phyloP scores from a whole-genome alignment of 2,329 filamentous ascomycete species.

The Phyllosticta capitalensis region DNA sequence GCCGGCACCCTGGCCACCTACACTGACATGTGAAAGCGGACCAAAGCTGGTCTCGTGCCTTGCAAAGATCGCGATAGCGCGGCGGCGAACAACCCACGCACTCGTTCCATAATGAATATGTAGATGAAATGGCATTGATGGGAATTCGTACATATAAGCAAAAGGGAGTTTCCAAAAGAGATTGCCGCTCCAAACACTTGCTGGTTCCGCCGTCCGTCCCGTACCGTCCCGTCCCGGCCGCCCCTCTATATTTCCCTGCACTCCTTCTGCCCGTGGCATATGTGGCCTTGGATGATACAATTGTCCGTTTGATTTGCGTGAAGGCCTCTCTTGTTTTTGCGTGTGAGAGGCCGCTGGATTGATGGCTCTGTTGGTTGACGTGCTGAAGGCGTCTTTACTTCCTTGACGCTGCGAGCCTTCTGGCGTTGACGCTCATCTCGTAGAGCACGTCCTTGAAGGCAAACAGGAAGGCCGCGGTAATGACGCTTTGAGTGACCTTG shows the following conservation, averaged over 20 bases:
- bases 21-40: background rate
- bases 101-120: too few species aligned
- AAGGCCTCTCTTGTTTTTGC: background rate
- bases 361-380: background rate
- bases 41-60: background rate
- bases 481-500: slow-evolving; percentile 92
- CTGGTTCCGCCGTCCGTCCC: too few species aligned
- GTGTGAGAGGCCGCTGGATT: too few species aligned
- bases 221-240: too few species aligned
- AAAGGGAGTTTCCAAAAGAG: too few species aligned
- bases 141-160: too few species aligned
- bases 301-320: background rate
- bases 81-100: background rate
- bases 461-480: slow-evolving; percentile 93
- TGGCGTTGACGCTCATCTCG: slow-evolving; percentile 63
- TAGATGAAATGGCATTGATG: too few species aligned
- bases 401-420: slow-evolving; percentile 32
- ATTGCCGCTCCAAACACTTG: too few species aligned
- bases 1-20: too few species aligned
- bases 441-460: slow-evolving; percentile 97
- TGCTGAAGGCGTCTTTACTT: slow-evolving; percentile 6
- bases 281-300: background rate
- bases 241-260: too few species aligned
- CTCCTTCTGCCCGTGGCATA: too few species aligned
- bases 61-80: too few species aligned